These are phyloP conservation scores for Capsella bursapastoris DNA, from an alignment of 345 rosid genomes.

Conservation along the genomic window DNA sequence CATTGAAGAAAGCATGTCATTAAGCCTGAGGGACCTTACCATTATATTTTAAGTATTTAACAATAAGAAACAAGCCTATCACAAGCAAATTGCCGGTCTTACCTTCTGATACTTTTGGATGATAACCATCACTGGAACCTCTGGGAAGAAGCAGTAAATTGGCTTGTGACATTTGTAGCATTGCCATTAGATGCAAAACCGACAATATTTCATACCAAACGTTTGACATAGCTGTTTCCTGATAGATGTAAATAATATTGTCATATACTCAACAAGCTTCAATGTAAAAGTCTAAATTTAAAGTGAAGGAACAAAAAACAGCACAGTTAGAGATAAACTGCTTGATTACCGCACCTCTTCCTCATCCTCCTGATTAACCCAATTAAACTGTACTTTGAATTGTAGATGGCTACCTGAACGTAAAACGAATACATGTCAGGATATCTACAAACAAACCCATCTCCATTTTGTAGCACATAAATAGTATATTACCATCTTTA, in stretches of 20 bases:
- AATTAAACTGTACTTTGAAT: constrained; percentile 77
- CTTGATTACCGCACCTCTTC: constrained; percentile 66
- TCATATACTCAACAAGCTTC: constrained; percentile 26
- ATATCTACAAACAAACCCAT: constrained; percentile 22
- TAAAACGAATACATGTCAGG: constrained; percentile 15
- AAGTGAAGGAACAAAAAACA: not conserved
- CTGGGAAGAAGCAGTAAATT: constrained; percentile 92
- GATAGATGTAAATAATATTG: constrained; percentile 42
- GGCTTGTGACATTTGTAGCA: constrained; percentile 86
- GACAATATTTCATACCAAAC: constrained; percentile 97
- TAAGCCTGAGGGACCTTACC: not conserved
- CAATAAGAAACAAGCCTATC: not conserved
- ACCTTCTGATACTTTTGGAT: constrained; percentile 95
- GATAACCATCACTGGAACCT: constrained; percentile 70
- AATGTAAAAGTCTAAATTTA: not conserved
- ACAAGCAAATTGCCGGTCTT: constrained; percentile 52
- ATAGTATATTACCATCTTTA: constrained; percentile 68
- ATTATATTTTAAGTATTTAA: not conserved
- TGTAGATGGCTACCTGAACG: constrained; percentile 70
- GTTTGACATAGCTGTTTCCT: constrained; percentile 90
- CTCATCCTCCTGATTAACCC: constrained; percentile 96
- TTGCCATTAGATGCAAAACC: constrained; percentile 97
- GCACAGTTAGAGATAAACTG: constrained; percentile 17
- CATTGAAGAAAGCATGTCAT: constrained; percentile 3
- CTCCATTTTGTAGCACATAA: not conserved